phyloP scores from a whole-genome alignment of 495 filamentous ascomycete species.

The Saxispiralis lemnorum region DNA sequence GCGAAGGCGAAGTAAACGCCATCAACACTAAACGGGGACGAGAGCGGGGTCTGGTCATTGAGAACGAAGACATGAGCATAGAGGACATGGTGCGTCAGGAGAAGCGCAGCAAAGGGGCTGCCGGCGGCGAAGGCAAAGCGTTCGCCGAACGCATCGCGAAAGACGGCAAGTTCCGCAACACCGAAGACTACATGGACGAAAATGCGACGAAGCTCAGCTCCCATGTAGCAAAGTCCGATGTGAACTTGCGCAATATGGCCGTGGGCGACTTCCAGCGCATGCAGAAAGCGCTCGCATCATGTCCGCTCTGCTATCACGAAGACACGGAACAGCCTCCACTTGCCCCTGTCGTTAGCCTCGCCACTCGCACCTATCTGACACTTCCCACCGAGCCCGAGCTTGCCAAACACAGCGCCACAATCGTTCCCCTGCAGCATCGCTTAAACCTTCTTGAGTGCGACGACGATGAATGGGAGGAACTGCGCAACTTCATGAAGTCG shows the following conservation, averaged over 20 bases:
- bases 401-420: constrained; percentile 62
- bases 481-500: constrained; percentile 97
- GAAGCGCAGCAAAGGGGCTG: constrained; percentile 56
- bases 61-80: constrained; percentile 89
- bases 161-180: constrained; percentile 79
- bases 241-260: constrained; percentile 74
- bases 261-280: constrained; percentile 81
- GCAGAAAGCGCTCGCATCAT: constrained; percentile 71
- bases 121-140: constrained; percentile 53
- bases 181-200: constrained; percentile 93
- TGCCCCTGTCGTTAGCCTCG: constrained; percentile 78
- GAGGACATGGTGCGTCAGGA: constrained; percentile 94
- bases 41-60: constrained; percentile 62
- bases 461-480: constrained; percentile 98
- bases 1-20: constrained; percentile 54
- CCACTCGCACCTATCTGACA: constrained; percentile 71
- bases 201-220: constrained; percentile 84
- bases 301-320: constrained; percentile 84
- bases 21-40: constrained; percentile 59
- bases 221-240: constrained; percentile 70
- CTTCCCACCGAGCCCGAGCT: constrained; percentile 83
- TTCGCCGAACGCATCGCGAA: constrained; percentile 85
- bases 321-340: constrained; percentile 57
- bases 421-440: constrained; percentile 77
- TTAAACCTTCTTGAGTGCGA: constrained; percentile 89